Base-by-base conservation (phyloP, 805 yeast species). In the Scheffersomyces amazonensis region DNA sequence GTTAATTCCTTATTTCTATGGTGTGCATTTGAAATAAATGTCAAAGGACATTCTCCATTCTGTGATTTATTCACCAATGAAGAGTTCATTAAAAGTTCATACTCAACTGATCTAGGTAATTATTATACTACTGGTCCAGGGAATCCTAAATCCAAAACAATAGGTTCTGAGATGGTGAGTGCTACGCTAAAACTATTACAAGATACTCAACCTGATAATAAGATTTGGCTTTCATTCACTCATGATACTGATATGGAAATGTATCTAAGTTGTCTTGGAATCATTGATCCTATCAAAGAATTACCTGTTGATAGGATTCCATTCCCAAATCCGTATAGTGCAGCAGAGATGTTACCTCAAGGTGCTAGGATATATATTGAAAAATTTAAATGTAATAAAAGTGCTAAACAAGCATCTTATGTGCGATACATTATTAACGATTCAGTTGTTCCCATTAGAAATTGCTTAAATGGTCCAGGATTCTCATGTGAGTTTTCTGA, bases 1-100 rank as follows among this genome's bases (percentile, higher is more conserved):
- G 73, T 80, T 17, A 60, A 56, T 32, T 60, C 59, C 17, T 49
- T 85, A 45, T 79, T 83, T 49, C 66, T 70, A 9, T 71, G 79
- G 60, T 86, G 95, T 62, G 88, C 86, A 2, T 87, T 71, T 55
- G 95, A 87, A 59, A 62, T 83, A 31, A 85, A 83, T 39, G 84
- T 78, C 7, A 70, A 69, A 39, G 95, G 93, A 6, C 55, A 61
- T 37, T 82, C 91, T n/a, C 71, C 73, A 20, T 78, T 84, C 44
- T 87, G 95, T 59, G 69, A 71, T 24, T 67, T 82, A 24, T 79
- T 87, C 62, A 81, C 87, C 29, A 71, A 71, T 48, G 79, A 79
- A 16, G 90, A 86, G 42, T 80, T 78, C 68, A 60, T 81, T 36
- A 75, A 73, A 19, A 74, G 71, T 48, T 80, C 80, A 36, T 87